Evolutionary conservation across 2,329 filamentous ascomycete genomes (phyloP).

Genomic region (Phyllosticta paracitricarpa): DNA sequence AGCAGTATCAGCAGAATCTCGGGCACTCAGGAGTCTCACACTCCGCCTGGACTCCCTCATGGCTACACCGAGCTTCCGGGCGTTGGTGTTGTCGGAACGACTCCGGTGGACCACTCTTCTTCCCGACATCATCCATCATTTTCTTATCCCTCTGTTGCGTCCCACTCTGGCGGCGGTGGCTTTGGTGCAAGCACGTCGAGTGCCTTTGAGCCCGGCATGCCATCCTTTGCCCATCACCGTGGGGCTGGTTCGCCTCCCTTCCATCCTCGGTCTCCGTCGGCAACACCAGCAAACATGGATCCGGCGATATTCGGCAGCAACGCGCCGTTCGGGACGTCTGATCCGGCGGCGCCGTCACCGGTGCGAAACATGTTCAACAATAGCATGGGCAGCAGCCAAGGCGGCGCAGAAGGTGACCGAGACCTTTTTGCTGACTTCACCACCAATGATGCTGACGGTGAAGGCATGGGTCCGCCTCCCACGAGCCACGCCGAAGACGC

Average conservation of each 20-base stretch:
- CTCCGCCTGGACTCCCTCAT: constrained; percentile 28
- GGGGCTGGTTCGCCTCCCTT: constrained; percentile 3
- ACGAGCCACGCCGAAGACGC: constrained; percentile 28
- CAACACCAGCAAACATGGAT: constrained; percentile 17
- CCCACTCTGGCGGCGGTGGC: neutral
- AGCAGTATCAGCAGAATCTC: constrained; percentile 19
- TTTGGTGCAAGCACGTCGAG: neutral
- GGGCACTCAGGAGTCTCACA: constrained; percentile 22
- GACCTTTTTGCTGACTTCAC: constrained; percentile 11
- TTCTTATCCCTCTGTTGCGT: constrained; percentile 1
- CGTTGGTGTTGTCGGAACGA: neutral
- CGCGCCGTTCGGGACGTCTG: constrained; percentile 12
- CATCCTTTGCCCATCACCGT: constrained; percentile 4
- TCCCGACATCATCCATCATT: constrained; percentile 3
- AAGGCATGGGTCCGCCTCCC: constrained; percentile 5
- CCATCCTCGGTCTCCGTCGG: constrained; percentile 1
- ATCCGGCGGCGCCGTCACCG: constrained; percentile 20
- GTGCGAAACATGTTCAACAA: constrained; percentile 29
- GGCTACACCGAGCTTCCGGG: constrained; percentile 7
- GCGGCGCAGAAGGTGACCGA: constrained; percentile 1
- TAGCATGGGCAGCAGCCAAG: constrained; percentile 23
- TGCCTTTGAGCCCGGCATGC: constrained; percentile 3
- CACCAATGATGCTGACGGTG: constrained; percentile 7
- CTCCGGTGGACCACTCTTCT: neutral
- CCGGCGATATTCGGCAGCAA: constrained; percentile 27